Percentiles rank a stretch among this genome's conserved stretches.
Conservation (phyloP, 306 rosid genomes). For the Chamaecrista fasciculata region DNA sequence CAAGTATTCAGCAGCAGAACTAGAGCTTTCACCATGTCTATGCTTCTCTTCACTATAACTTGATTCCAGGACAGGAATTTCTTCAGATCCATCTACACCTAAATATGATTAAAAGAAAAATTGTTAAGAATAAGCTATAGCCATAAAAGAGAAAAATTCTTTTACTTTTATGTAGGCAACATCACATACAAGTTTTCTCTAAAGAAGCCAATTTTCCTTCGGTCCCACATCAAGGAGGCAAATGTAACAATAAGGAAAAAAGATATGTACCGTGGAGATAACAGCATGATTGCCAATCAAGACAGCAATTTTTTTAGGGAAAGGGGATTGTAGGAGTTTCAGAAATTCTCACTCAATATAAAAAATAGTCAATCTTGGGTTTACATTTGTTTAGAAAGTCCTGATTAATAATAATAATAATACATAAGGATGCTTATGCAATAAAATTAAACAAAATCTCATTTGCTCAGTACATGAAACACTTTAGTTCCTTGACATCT, state of each 20-base stretch:
- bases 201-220: constrained; percentile 4
- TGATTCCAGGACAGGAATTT: constrained; percentile 41
- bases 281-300: constrained; percentile 3
- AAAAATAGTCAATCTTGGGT: not conserved
- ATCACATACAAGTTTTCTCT: not conserved
- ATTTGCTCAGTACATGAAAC: not conserved
- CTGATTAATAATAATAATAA: not conserved
- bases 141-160: not conserved
- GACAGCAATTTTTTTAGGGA: not conserved
- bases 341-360: not conserved
- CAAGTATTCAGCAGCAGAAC: constrained; percentile 21
- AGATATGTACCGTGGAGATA: not conserved
- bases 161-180: not conserved
- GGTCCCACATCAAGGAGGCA: constrained; percentile 1
- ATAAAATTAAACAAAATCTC: not conserved
- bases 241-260: not conserved
- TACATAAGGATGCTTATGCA: not conserved
- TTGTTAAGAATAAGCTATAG: constrained; percentile 24
- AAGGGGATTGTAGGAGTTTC: not conserved
- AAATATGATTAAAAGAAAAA: constrained; percentile 22
- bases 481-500: not conserved
- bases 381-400: not conserved
- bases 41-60: constrained; percentile 53
- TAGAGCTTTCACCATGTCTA: constrained; percentile 37
- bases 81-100: constrained; percentile 49